Base-by-base conservation (phyloP, 768 basidiomycete genomes). In the Phlebiopsis flavidoalba region DNA sequence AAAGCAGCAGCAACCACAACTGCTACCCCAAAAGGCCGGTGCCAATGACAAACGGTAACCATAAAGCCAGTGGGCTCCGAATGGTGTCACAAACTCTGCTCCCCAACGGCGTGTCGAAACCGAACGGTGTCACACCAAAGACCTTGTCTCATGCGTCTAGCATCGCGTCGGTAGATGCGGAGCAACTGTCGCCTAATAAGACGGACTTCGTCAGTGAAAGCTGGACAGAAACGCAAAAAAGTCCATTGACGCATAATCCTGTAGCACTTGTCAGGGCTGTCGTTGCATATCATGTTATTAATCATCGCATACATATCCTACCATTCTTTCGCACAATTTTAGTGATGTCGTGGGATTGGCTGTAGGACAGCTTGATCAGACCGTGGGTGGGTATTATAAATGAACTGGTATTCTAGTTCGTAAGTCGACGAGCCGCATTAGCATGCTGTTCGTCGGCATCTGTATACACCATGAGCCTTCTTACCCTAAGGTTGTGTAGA, bases 401-500 rank as follows among this genome's bases (percentile, higher is more conserved):
- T 37, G 51, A 36, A 58, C 48, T 26, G 88, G 85, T 59, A 88
- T 78, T 12, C 71, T 67, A 45, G 72, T 71, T 55, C 86, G 83
- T 78, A 88, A 75, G 66, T 81, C 81, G 62, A 91, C 74, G 63
- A 91, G 75, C 55, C 84, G 75, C 40, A 79, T 69, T 51, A 92
- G 75, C n/a, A 77, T 74, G 1, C 77, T 70, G 59, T 78, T 89
- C 24, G 80, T 77, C 5, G 85, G 84, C 69, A 86, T 88, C 17
- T 74, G 71, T 33, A n/a, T n/a, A 94, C 75, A 6, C 76, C 74
- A 65, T 87, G 81, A 43, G 77, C 71, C 51, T 73, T 65, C 24
- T n/a, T n/a, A n/a, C n/a, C 89, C 95, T 8, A 93, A 73, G n/a
- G 8, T 75, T 73, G 31, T 85, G 69, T 53, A 98, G 72, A 70